A percentile compares a stretch with the other conserved stretches of the same genome.
Conservation (phyloP, 768 basidiomycete genomes). For the Chlorophyllum brunneum region DNA sequence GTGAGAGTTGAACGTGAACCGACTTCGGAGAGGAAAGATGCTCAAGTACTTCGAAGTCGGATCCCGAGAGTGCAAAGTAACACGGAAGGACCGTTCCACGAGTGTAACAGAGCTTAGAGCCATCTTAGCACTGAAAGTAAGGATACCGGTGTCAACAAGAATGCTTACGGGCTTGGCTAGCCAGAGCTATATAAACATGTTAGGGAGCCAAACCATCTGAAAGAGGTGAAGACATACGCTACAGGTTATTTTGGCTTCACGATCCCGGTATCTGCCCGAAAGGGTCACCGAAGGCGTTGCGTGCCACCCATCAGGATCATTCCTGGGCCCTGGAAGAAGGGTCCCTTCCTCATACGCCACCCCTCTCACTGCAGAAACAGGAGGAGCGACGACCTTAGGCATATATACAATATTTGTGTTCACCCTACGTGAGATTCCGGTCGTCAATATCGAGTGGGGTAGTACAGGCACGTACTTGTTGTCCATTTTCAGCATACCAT, state of each 20-base stretch:
- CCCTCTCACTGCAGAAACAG: slow-evolving; percentile 19
- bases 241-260: slow-evolving; percentile 6
- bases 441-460: neutral
- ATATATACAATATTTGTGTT: slow-evolving; percentile 19
- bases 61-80: slow-evolving; percentile 16
- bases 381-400: slow-evolving; percentile 16
- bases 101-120: slow-evolving; percentile 19
- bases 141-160: too few species aligned
- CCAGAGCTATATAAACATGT: slow-evolving; percentile 17
- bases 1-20: neutral
- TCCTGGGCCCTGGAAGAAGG: slow-evolving; percentile 16
- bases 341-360: slow-evolving; percentile 18
- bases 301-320: slow-evolving; percentile 22
- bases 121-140: neutral
- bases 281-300: slow-evolving; percentile 1
- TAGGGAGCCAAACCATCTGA: neutral
- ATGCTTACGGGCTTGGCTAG: slow-evolving; percentile 21
- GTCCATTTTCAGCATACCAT: slow-evolving; percentile 34
- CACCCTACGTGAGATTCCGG: slow-evolving; percentile 16
- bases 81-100: slow-evolving; percentile 22
- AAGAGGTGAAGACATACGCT: slow-evolving; percentile 6
- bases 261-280: slow-evolving; percentile 7
- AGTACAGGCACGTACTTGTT: slow-evolving; percentile 28
- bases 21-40: neutral
- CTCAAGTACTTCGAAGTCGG: slow-evolving; percentile 9